Base-by-base conservation (phyloP, 139 green algal genomes). In the Chlorella vulgaris region DNA sequence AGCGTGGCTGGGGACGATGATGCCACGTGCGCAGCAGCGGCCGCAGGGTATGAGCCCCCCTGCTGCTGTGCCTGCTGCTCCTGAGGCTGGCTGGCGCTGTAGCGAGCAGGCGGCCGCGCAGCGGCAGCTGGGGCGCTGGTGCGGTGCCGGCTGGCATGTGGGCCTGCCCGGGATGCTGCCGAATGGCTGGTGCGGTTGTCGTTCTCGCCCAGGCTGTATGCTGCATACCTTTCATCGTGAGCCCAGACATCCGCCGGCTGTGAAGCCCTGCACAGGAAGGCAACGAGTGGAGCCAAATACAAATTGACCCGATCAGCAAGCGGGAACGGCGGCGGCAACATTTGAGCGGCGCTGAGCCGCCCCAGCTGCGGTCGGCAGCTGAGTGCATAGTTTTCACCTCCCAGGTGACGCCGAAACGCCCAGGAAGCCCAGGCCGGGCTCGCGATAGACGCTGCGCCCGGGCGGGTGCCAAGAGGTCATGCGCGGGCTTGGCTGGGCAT, bases 391-490 rank as follows among this genome's bases (percentile, higher is more conserved):
- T 51, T n/a, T n/a, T n/a, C 31, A 61, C 18, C 58, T 55, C 36
- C 39, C 40, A 38, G 39, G 22, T 26, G 51, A 50, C 31, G 51
- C 39, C 24, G 38, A 28, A 31, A 60, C 31, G 13, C 74, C 74
- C 26, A 81, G 38, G 60, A 81, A 81, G 10, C 58, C 74, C 28
- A 81, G 74, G 33, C 33, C 1, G 18, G 58, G 58, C 38, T 81
- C 74, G 2, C 42, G 58, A 58, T 43, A 81, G 19, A 81, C 73
- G 50, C 69, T 42, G 4, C 15, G 39, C 29, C 6, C 33, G 13
- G 21, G 62, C 36, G 74, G 74, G 58, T 81, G 74, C 39, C 74
- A 13, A 31, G 66, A 31, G 70, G 47, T 78, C 70, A 78, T 78
- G 1, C 35, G 55, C 18, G 55, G 5, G 55, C 15, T 28, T 29